Percentiles rank a stretch among this genome's conserved stretches.
These are phyloP conservation scores for Aspergillus transmontanensis DNA, from an alignment of 2,329 filamentous ascomycete genomes.

Conservation along the genomic window DNA sequence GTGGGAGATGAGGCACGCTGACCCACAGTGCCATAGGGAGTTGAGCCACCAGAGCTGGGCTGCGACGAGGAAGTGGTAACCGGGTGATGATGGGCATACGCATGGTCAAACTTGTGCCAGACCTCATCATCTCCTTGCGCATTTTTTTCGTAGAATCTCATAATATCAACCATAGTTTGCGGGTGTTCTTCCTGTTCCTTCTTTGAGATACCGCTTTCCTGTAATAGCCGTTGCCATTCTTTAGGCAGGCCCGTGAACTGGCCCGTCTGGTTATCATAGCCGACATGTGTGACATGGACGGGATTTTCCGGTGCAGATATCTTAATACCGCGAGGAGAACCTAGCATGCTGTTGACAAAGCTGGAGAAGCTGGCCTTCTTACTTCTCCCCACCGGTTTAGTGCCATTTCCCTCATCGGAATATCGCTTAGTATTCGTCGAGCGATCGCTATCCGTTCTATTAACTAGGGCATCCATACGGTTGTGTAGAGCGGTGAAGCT, in stretches of 20 bases:
- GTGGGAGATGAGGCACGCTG: slow-evolving; percentile 73
- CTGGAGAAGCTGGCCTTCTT: slow-evolving; percentile 90
- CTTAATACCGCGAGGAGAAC: slow-evolving; percentile 83
- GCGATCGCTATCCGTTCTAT: slow-evolving; percentile 48
- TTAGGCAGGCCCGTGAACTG: slow-evolving; percentile 96
- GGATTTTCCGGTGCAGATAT: slow-evolving; percentile 98
- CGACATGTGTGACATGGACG: slow-evolving; percentile 96
- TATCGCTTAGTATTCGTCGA: slow-evolving; percentile 68
- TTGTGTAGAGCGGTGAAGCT: slow-evolving; percentile 61
- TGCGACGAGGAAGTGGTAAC: slow-evolving; percentile 41
- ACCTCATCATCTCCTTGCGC: slow-evolving; percentile 83
- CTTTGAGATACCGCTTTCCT: slow-evolving; percentile 93
- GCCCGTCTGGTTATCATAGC: slow-evolving; percentile 93
- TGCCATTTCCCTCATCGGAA: slow-evolving; percentile 74
- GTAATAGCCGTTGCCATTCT: slow-evolving; percentile 95
- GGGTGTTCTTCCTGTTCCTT: slow-evolving; percentile 95
- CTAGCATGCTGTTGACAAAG: slow-evolving; percentile 81
- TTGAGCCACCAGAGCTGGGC: slow-evolving; percentile 45
- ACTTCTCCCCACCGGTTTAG: slow-evolving; percentile 61
- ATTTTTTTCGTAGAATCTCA: slow-evolving; percentile 96
- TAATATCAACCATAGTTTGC: slow-evolving; percentile 91
- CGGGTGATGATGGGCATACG: slow-evolving; percentile 59
- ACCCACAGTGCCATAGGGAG: slow-evolving; percentile 54
- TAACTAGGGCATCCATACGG: slow-evolving; percentile 53
- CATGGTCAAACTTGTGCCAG: slow-evolving; percentile 95